Percentiles rank a stretch among this genome's conserved stretches.
Conservation (phyloP, 805 yeast species). For the Myxozyma neglecta region DNA sequence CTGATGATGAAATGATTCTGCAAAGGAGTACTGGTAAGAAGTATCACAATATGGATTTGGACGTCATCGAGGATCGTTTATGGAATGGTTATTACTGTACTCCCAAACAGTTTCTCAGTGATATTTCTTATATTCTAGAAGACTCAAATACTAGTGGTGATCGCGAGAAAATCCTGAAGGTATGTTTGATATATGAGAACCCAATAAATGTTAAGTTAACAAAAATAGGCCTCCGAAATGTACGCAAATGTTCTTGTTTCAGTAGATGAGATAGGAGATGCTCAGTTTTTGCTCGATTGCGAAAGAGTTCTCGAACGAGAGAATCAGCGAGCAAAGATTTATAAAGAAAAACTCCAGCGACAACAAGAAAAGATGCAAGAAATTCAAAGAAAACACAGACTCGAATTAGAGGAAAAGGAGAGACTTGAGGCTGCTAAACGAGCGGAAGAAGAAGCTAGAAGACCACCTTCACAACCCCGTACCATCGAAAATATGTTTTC, state of each 20-base stretch:
- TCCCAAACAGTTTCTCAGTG: slow-evolving; percentile 84
- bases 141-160: slow-evolving; percentile 78
- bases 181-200: not conserved
- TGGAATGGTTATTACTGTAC: slow-evolving; percentile 97
- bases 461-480: slow-evolving; percentile 1
- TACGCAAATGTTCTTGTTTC: slow-evolving; percentile 94
- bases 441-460: not conserved
- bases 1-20: slow-evolving; percentile 66
- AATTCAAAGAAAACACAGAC: not conserved
- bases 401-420: not conserved
- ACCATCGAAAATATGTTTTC: slow-evolving; percentile 13
- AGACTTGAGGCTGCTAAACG: not conserved
- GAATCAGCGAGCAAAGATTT: slow-evolving; percentile 45
- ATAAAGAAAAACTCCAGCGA: slow-evolving; percentile 39
- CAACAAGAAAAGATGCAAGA: slow-evolving; percentile 32
- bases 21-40: slow-evolving; percentile 72
- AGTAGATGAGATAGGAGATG: slow-evolving; percentile 74
- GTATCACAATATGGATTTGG: slow-evolving; percentile 87
- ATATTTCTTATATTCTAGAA: slow-evolving; percentile 75
- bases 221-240: slow-evolving; percentile 84
- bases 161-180: slow-evolving; percentile 69
- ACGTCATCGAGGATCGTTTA: slow-evolving; percentile 86
- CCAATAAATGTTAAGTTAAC: not conserved
- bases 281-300: slow-evolving; percentile 75
- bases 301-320: slow-evolving; percentile 70